Evolutionary conservation across 2,329 filamentous ascomycete genomes (phyloP).

Genomic region (Trichophyton benhamiae): DNA sequence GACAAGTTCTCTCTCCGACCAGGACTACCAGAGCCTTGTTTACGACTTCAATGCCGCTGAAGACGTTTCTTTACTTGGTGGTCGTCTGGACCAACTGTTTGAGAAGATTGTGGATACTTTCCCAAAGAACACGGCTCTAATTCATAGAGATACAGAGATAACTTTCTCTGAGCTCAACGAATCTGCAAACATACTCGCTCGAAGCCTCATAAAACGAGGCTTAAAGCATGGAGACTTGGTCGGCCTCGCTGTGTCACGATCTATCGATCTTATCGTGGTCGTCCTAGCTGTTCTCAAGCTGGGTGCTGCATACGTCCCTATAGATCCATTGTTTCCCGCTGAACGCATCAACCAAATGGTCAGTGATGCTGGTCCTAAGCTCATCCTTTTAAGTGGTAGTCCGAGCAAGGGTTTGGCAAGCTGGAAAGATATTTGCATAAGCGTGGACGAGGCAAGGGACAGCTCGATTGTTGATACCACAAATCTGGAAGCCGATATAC

Average conservation of each 20-base stretch:
- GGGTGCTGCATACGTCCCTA: conserved; percentile 25
- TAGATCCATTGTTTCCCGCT: conserved; percentile 28
- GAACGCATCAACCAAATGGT: conserved; percentile 24
- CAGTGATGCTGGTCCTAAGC: conserved; percentile 19
- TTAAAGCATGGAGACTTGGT: conserved; percentile 20
- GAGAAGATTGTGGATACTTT: conserved; percentile 1
- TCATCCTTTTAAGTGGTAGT: conserved; percentile 20
- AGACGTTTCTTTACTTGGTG: background rate
- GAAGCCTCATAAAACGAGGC: conserved; percentile 16
- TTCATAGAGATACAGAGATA: background rate
- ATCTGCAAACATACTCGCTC: conserved; percentile 22
- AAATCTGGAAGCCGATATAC: conserved; percentile 10
- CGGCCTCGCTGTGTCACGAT: conserved; percentile 31
- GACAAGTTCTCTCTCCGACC: background rate
- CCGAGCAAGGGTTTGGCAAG: conserved; percentile 9
- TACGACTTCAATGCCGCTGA: conserved; percentile 1
- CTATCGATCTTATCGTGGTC: conserved; percentile 23
- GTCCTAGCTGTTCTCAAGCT: conserved; percentile 27
- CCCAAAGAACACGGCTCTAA: background rate
- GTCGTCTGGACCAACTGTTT: background rate
- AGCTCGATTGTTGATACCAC: conserved; percentile 15
- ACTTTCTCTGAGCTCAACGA: background rate
- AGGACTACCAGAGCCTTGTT: background rate
- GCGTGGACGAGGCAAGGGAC: conserved; percentile 19
- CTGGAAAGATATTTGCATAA: background rate